Conservation (phyloP, 2,329 filamentous ascomycete species). For the Tolypocladium nubicola region DNA sequence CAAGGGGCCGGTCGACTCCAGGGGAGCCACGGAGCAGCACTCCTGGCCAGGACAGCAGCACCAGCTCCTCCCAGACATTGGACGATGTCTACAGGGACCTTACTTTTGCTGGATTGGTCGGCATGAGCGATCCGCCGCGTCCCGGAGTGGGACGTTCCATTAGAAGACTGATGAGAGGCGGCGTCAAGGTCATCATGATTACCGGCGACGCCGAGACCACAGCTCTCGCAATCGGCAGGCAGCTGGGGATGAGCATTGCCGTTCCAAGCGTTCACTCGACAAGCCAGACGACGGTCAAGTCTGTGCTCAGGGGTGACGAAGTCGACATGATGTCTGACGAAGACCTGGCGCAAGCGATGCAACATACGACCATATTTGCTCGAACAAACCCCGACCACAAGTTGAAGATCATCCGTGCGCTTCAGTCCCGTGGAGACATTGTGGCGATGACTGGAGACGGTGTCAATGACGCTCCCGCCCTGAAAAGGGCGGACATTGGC, state of each 20-base stretch:
- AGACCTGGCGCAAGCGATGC: slow-evolving; percentile 75
- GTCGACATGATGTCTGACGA: slow-evolving; percentile 85
- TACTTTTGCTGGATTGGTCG: slow-evolving; percentile 83
- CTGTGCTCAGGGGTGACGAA: slow-evolving; percentile 80
- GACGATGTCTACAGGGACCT: slow-evolving; percentile 76
- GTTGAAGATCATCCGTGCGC: slow-evolving; percentile 86
- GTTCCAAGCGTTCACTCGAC: slow-evolving; percentile 37
- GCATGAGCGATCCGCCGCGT: slow-evolving; percentile 93
- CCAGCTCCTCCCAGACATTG: slow-evolving; percentile 30
- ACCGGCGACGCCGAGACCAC: slow-evolving; percentile 95
- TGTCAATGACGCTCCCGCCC: slow-evolving; percentile 90
- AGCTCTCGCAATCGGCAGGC: slow-evolving; percentile 83
- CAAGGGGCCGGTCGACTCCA: slow-evolving; percentile 28
- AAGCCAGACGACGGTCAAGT: slow-evolving; percentile 49
- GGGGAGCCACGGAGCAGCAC: slow-evolving; percentile 39
- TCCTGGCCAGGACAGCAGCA: slow-evolving; percentile 28
- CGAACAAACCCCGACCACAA: slow-evolving; percentile 96
- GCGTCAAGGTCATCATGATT: slow-evolving; percentile 98
- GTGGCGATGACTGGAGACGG: slow-evolving; percentile 99
- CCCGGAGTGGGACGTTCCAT: slow-evolving; percentile 87
- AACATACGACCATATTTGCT: slow-evolving; percentile 87
- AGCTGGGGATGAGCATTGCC: slow-evolving; percentile 84
- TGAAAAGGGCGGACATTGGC: slow-evolving; percentile 96
- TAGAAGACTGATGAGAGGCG: slow-evolving; percentile 79
- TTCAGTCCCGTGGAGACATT: slow-evolving; percentile 88